These are phyloP conservation scores for Boletus coccyginus DNA, from an alignment of 768 basidiomycete genomes.

Conservation along the genomic window DNA sequence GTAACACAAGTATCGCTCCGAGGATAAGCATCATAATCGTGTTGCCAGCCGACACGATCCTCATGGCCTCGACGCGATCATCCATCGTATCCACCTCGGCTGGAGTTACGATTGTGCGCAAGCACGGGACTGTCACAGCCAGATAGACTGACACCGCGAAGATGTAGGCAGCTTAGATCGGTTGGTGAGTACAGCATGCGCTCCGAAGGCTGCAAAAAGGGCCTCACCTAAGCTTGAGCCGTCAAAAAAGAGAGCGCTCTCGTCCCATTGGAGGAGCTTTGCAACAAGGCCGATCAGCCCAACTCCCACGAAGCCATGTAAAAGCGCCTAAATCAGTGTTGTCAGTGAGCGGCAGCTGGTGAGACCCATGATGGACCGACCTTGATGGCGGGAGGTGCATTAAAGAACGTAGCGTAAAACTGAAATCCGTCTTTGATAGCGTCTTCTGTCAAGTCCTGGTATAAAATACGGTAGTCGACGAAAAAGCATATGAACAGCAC, in stretches of 20 bases:
- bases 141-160: slow-evolving; percentile 79
- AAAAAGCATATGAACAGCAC: slow-evolving; percentile 83
- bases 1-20: slow-evolving; percentile 61
- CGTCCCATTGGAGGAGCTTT: slow-evolving; percentile 86
- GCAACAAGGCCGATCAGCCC: slow-evolving; percentile 71
- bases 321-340: slow-evolving; percentile 55
- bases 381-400: slow-evolving; percentile 92
- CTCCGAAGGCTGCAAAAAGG: neutral
- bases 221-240: slow-evolving; percentile 77
- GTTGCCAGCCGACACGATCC: slow-evolving; percentile 82
- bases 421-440: slow-evolving; percentile 74
- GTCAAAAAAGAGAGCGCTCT: slow-evolving; percentile 94
- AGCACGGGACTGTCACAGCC: slow-evolving; percentile 73
- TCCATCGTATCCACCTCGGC: slow-evolving; percentile 50
- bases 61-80: slow-evolving; percentile 76
- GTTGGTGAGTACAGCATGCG: slow-evolving; percentile 11
- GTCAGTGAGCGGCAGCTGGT: neutral
- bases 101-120: slow-evolving; percentile 73
- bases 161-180: slow-evolving; percentile 62
- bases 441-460: slow-evolving; percentile 61
- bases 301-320: slow-evolving; percentile 82
- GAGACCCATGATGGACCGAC: slow-evolving; percentile 37
- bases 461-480: slow-evolving; percentile 85
- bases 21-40: slow-evolving; percentile 74
- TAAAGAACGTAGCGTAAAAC: slow-evolving; percentile 92